Evolutionary conservation across 129 eudicot species (phyloP), one percentile per base, ranked within the genome.

Genomic region (Erigeron canadensis): DNA sequence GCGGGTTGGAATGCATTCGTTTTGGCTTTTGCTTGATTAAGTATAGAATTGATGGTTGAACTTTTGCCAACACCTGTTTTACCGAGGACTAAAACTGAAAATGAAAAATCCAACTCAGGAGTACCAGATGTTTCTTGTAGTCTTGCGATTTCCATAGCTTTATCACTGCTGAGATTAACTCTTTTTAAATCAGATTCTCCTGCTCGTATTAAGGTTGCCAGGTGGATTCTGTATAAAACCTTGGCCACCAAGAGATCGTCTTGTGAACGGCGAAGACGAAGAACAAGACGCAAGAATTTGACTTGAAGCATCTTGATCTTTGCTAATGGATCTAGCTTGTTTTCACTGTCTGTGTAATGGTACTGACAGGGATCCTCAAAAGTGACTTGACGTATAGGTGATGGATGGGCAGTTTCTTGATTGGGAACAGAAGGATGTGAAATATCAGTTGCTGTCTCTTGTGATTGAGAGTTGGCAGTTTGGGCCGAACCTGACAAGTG

Each of bases 51-150:
- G 50, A 95, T 95, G 10, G 97, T 95, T 42, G 97, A 91, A 76
- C 99, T 95, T 73, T 95, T 95, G 67, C 99, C 99, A 37, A 88
- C 91, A 12, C 99, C 99, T 28, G 94, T 95, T 76, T 70, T 90
- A 15, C 99, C 99, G 63, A 95, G 73, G 71, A 95, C 91, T 54
- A 95, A 91, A 63, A 95, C 74, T 38, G 81, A 79, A 40, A 95
- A 75, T 10, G 95, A 80, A 77, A 95, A 90, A 74, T 90, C 91
- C 77, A 90, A 78, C 62, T 80, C 82, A 4, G 90, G 94, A 17
- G 38, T 67, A 56, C 91, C 85, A 19, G 79, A 66, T 50, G 79
- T 77, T 75, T 90, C 97, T 75, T 90, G 96, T 51, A 79, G 81
- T 75, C 86, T 77, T 28, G 99, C 97, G 65, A 88, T 76, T 58